Evolutionary conservation across 179 eudicot species (phyloP), one percentile per base, ranked within the genome.

Genomic region (Sideroxylon spinosum): DNA sequence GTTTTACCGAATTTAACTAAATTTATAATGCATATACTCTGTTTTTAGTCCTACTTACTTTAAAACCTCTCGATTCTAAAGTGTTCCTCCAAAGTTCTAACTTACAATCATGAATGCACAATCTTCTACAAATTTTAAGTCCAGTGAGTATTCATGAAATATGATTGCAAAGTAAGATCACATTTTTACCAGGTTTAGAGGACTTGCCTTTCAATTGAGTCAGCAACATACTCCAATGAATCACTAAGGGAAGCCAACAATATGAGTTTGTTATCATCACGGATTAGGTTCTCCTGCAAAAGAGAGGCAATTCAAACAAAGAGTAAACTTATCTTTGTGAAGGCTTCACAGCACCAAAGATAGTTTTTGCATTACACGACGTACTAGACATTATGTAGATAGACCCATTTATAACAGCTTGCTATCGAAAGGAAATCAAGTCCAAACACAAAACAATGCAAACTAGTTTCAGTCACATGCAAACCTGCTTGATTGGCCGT

Each of bases 141-240:
- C 26, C 59, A 78, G 26, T 62, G 19, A 71, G 23, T 68, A 26
- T 64, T 78, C 63, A 75, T 53, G 56, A 57, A 70, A 44, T 25
- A 46, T 19, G 3, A 55, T 46, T 57, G 73, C 26, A 60, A 73
- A 46, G 55, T 73, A 70, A 73, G 55, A 75, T 59, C 17, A 71
- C 29, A 56, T 46, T 29, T 65, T 71, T 23, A 16, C 74, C 14
- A 26, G 32, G 50, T 68, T 28, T 57, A 79, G 78, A 69, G 56
- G 63, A 84, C 92, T 86, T 84, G 76, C 99, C 97, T 91, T 86
- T 94, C 97, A 82, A 96, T 92, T 65, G 99, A 94, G 80, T 94
- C 98, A 55, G 99, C 99, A 85, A 96, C 92, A 89, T 94, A 96
- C 90, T 96, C 98, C 89, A 96, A 83, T 14, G 99, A 96, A 88